Conservation (phyloP, 2,329 filamentous ascomycete species). For the Ophiostoma angusticollis region DNA sequence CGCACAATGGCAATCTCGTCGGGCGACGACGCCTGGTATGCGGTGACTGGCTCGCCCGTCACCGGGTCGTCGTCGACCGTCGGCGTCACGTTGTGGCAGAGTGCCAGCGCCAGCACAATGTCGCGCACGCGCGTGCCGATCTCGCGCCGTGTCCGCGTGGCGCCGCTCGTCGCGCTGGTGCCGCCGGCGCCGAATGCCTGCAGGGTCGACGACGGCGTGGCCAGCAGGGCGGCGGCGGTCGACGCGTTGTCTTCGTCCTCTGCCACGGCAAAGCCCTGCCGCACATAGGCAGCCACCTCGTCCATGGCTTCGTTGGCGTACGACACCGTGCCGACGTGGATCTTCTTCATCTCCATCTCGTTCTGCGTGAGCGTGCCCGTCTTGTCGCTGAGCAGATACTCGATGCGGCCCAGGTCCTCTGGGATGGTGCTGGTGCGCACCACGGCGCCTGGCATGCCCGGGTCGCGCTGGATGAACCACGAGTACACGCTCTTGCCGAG, state of each 20-base stretch:
- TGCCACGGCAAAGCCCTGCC: slow-evolving; percentile 60
- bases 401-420: slow-evolving; percentile 87
- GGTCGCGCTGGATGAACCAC: slow-evolving; percentile 84
- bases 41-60: slow-evolving; percentile 62
- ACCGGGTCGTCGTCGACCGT: slow-evolving; percentile 60
- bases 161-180: slow-evolving; percentile 40
- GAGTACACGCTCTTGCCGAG: slow-evolving; percentile 96
- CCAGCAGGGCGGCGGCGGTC: slow-evolving; percentile 37
- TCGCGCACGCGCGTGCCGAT: slow-evolving; percentile 90
- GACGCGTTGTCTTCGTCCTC: too few relatives aligned
- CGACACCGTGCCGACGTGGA: slow-evolving; percentile 94
- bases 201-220: slow-evolving; percentile 64
- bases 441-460: slow-evolving; percentile 80
- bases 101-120: slow-evolving; percentile 76
- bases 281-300: slow-evolving; percentile 77
- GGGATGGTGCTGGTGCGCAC: slow-evolving; percentile 96
- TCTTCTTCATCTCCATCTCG: slow-evolving; percentile 98
- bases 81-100: slow-evolving; percentile 96
- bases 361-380: slow-evolving; percentile 97
- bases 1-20: slow-evolving; percentile 96
- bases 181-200: background rate
- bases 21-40: slow-evolving; percentile 92
- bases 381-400: slow-evolving; percentile 93
- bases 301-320: slow-evolving; percentile 99
- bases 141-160: slow-evolving; percentile 78